These are phyloP conservation scores for Caryopteris hybrid DNA, from an alignment of 305 asterid species.

Conservation along the genomic window DNA sequence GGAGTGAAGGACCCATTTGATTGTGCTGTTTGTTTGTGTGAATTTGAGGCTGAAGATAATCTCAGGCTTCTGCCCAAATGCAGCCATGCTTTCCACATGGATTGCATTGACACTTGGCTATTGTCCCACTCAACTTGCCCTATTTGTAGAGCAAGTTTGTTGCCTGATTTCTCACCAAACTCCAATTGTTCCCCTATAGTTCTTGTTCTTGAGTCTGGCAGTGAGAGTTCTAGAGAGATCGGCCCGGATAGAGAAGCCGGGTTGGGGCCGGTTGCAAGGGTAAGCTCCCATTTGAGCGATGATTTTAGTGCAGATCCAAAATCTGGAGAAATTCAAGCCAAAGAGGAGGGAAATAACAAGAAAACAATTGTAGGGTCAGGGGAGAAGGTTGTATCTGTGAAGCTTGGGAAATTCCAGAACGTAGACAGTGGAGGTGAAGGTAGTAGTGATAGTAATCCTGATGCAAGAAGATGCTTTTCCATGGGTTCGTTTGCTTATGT, in stretches of 20 bases:
- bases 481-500: conserved; percentile 94
- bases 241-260: conserved; percentile 26
- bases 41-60: conserved; percentile 71
- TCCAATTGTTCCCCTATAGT: conserved; percentile 51
- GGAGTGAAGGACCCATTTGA: conserved; percentile 80
- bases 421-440: conserved; percentile 45
- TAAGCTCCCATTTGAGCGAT: conserved; percentile 42
- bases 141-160: conserved; percentile 74
- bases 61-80: conserved; percentile 76
- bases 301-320: conserved; percentile 24
- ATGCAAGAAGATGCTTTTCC: conserved; percentile 79
- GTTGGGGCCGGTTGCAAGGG: no score
- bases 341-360: conserved; percentile 31
- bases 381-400: conserved; percentile 64
- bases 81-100: conserved; percentile 95
- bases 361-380: conserved; percentile 8
- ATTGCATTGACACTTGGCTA: conserved; percentile 89
- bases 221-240: conserved; percentile 72
- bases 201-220: conserved; percentile 75
- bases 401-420: conserved; percentile 76
- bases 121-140: conserved; percentile 93
- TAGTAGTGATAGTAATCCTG: conserved; percentile 33
- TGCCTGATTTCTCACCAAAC: conserved; percentile 41
- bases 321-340: conserved; percentile 47
- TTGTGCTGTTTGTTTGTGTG: conserved; percentile 90